A percentile compares a stretch with the other conserved stretches of the same genome.
phyloP scores from a whole-genome alignment of 2,329 filamentous ascomycete species.

The Aureobasidium sp. region DNA sequence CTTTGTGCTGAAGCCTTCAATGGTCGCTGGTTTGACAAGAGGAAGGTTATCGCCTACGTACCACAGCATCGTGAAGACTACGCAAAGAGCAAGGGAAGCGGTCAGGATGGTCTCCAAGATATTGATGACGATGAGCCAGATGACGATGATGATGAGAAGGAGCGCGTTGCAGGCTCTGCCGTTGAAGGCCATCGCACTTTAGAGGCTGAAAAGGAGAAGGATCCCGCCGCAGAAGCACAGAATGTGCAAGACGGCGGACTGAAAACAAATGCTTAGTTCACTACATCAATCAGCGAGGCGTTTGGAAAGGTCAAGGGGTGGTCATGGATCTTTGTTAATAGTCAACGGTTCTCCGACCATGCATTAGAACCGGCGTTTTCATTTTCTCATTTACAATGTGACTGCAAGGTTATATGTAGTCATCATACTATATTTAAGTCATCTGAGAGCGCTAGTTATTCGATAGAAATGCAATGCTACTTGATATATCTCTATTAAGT shows the following conservation, averaged over 20 bases:
- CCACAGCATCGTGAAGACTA: constrained; percentile 60
- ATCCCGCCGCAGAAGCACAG: background rate
- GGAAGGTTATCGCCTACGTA: constrained; percentile 55
- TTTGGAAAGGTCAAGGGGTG: background rate
- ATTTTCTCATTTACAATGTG: background rate
- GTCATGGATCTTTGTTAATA: background rate
- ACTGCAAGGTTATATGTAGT: background rate
- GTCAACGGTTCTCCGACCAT: background rate
- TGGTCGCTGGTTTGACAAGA: constrained; percentile 70
- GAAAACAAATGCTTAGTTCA: background rate
- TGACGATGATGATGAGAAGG: constrained; percentile 36
- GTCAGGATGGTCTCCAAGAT: constrained; percentile 41
- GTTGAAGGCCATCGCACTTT: constrained; percentile 5
- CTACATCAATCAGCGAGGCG: background rate
- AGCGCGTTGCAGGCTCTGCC: constrained; percentile 18
- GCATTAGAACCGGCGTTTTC: background rate
- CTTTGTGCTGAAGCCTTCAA: constrained; percentile 66
- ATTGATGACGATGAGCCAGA: constrained; percentile 23
- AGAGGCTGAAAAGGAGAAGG: background rate
- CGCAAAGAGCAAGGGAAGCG: constrained; percentile 50
- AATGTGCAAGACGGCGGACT: constrained; percentile 8
- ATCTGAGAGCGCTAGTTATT: background rate
- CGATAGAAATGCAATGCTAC: background rate
- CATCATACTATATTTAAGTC: background rate
- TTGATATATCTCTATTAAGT: background rate